phyloP scores from a whole-genome alignment of 768 basidiomycete genomes.

The Mycena indigotica region DNA sequence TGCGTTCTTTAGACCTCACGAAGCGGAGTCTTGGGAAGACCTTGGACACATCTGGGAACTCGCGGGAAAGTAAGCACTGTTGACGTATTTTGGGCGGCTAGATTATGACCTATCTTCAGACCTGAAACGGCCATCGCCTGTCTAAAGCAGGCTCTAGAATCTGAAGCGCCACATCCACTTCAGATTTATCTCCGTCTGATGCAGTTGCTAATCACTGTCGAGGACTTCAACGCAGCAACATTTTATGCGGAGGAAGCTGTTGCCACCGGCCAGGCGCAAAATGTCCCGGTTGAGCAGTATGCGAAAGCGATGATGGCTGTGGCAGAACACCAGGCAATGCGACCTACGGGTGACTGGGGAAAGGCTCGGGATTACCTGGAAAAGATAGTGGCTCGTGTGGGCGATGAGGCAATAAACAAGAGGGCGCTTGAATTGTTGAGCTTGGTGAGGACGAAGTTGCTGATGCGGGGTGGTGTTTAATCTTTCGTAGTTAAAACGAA shows the following conservation, averaged over 20 bases:
- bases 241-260: constrained; percentile 59
- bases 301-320: constrained; percentile 60
- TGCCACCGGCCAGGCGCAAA: constrained; percentile 23
- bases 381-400: constrained; percentile 5
- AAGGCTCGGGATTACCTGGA: constrained; percentile 55
- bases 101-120: background rate
- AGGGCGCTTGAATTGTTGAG: constrained; percentile 54
- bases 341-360: constrained; percentile 47
- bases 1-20: constrained; percentile 56
- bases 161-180: constrained; percentile 47
- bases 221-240: constrained; percentile 49
- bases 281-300: constrained; percentile 51
- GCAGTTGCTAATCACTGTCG: constrained; percentile 47
- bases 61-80: constrained; percentile 52
- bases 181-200: constrained; percentile 53
- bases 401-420: constrained; percentile 31
- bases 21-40: constrained; percentile 76
- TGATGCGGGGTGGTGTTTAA: constrained; percentile 27
- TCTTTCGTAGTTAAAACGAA: too few species aligned
- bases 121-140: constrained; percentile 13
- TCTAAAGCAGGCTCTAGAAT: constrained; percentile 17
- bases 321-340: constrained; percentile 58
- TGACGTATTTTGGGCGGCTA: too few species aligned
- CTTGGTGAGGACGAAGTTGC: constrained; percentile 48
- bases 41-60: constrained; percentile 72